phyloP scores from a whole-genome alignment of 305 asterid genomes.

The Galium porrigens region DNA sequence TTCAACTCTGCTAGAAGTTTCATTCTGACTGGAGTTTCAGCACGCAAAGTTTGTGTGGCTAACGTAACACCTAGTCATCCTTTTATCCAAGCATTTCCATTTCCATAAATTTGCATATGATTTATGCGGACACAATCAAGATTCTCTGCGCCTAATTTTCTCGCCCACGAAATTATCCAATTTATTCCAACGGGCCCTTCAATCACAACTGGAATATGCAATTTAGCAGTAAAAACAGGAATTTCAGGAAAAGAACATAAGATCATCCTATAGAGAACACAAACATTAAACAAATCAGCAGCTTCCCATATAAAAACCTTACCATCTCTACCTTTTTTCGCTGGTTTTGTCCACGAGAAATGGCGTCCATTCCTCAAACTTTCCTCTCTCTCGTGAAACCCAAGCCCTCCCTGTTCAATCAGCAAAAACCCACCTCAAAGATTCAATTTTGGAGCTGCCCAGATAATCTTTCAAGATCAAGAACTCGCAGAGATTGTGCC shows the following conservation, averaged over 20 bases:
- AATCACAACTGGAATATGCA: not conserved
- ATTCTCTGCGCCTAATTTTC: constrained; percentile 1
- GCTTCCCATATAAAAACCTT: constrained; percentile 19
- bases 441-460: constrained; percentile 12
- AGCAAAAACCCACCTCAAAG: constrained; percentile 17
- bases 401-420: constrained; percentile 16
- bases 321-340: not conserved
- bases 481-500: constrained; percentile 17
- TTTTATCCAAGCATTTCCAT: not conserved
- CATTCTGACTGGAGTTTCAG: not conserved
- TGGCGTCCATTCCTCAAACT: constrained; percentile 44
- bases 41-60: constrained; percentile 14
- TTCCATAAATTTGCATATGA: not conserved
- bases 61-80: constrained; percentile 1
- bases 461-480: constrained; percentile 13
- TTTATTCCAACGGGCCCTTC: not conserved
- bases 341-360: constrained; percentile 20
- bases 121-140: not conserved
- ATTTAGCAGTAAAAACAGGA: not conserved
- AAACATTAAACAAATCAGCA: not conserved
- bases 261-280: not conserved
- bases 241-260: not conserved
- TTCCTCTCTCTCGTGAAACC: constrained; percentile 32
- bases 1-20: constrained; percentile 1
- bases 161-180: constrained; percentile 8